These are phyloP conservation scores for Boletus barrowsii DNA, from an alignment of 768 basidiomycete species.

Conservation along the genomic window DNA sequence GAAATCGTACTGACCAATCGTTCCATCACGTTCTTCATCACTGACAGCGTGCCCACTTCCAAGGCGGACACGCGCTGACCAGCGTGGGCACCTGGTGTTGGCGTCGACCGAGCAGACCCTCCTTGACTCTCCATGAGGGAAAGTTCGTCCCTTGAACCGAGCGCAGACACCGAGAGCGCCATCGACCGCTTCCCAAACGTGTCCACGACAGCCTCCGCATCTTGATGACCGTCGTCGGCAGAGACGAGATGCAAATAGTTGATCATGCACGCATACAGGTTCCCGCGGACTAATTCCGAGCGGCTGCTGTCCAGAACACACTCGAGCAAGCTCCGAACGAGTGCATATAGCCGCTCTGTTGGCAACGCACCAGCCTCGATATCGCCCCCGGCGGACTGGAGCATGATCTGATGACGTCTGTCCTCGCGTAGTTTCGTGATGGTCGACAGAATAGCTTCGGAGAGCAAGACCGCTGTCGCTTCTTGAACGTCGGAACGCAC, in stretches of 20 bases:
- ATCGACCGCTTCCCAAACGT: conserved; percentile 25
- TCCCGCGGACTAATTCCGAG: conserved; percentile 85
- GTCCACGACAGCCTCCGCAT: conserved; percentile 15
- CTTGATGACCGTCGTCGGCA: conserved; percentile 14
- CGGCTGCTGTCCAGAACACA: conserved; percentile 74
- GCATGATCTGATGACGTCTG: conserved; percentile 61
- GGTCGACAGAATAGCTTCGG: conserved; percentile 75
- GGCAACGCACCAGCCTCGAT: conserved; percentile 68
- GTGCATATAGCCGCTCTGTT: conserved; percentile 70
- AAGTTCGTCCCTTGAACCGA: conserved; percentile 40
- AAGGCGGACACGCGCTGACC: conserved; percentile 37
- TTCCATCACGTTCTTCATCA: conserved; percentile 69
- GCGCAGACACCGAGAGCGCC: conserved; percentile 34
- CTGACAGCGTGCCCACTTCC: conserved; percentile 58
- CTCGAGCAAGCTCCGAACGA: conserved; percentile 72
- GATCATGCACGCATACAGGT: conserved; percentile 88
- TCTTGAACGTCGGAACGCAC: conserved; percentile 64
- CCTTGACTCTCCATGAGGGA: conserved; percentile 38
- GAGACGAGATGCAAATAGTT: conserved; percentile 80
- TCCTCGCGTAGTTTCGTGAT: conserved; percentile 90
- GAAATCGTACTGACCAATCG: conserved; percentile 69
- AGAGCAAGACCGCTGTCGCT: conserved; percentile 75
- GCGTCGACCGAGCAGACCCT: conserved; percentile 20
- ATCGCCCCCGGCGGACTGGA: conserved; percentile 64
- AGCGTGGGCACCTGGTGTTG: conserved; percentile 12